A percentile compares a stretch with the other conserved stretches of the same genome.
These are phyloP conservation scores for Nasturtium officinale DNA, from an alignment of 345 rosid genomes.

Conservation along the genomic window DNA sequence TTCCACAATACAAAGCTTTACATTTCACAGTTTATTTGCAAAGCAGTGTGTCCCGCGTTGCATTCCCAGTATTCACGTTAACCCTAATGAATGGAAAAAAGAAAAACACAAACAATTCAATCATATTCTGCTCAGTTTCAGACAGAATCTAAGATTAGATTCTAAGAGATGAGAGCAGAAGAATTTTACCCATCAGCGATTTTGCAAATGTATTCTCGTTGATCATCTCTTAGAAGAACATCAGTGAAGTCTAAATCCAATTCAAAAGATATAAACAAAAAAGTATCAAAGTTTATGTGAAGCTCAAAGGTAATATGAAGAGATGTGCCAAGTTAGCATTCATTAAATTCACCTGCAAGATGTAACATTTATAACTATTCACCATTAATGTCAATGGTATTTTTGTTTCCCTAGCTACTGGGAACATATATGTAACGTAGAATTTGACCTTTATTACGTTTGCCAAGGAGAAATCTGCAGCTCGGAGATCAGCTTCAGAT, in stretches of 20 bases:
- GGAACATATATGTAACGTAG: not conserved
- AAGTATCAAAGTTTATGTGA: constrained; percentile 6
- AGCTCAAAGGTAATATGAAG: not conserved
- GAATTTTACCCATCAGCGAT: constrained; percentile 72
- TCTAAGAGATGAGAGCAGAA: constrained; percentile 9
- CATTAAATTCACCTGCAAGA: constrained; percentile 70
- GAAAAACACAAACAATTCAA: not conserved
- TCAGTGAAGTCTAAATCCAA: constrained; percentile 80
- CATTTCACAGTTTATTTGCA: constrained; percentile 56
- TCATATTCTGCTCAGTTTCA: not conserved
- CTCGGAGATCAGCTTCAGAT: constrained; percentile 88
- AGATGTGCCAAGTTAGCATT: constrained; percentile 65
- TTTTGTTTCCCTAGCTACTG: constrained; percentile 1
- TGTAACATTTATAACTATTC: not conserved
- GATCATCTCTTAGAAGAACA: constrained; percentile 90
- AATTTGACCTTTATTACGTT: constrained; percentile 77
- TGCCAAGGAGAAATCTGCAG: constrained; percentile 88
- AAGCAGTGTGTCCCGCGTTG: constrained; percentile 78
- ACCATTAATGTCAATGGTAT: constrained; percentile 16
- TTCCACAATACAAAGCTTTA: constrained; percentile 5
- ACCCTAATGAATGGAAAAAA: constrained; percentile 49
- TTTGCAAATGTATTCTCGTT: constrained; percentile 83
- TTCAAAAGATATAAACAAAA: not conserved
- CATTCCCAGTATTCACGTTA: constrained; percentile 75
- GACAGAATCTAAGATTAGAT: not conserved